Evolutionary conservation across 75 land plant species (phyloP), one percentile per base, ranked within the genome.

Genomic region (Larix kaempferi): DNA sequence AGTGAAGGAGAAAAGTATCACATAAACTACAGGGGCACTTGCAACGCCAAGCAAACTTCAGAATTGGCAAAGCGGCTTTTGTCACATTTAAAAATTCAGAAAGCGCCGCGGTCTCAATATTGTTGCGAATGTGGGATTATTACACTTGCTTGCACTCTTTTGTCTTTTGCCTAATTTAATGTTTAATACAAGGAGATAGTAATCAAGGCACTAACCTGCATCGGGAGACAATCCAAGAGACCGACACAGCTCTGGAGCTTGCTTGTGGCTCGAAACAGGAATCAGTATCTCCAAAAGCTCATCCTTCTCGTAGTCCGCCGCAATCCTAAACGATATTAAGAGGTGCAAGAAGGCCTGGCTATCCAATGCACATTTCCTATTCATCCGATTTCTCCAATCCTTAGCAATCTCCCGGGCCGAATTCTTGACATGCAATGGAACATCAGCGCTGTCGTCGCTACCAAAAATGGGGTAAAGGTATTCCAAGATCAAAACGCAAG

Each of bases 241-340:
- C 25, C 4, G 21, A 16, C 78, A 75, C 14, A 78, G 56, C 16
- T 78, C 79, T 13, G 79, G 79, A 78, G 74, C 41, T 73, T 78
- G 10, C 55, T 33, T 78, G 0, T 35, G 79, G 12, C 23, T 5
- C 6, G 56, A 16, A 69, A 71, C 44, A 26, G 15, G 23, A 8
- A 73, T 6, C n/a, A 78, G 16, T 14, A 78, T 17, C 56, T 59
- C 56, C 10, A 78, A 78, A 39, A 78, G 79, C 79, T 78, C 79
- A 21, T 78, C 76, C 77, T 66, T 26, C 21, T 8, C 79, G 35
- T 75, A 78, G n/a, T 78, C 76, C 14, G 23, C 16, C 5, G 78
- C 25, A 17, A 78, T 78, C 27, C 76, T 44, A 78, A 78, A 78
- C 25, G 79, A 39, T 2, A 12, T 52, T 52, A 78, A 74, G 11